phyloP scores from a whole-genome alignment of 2,329 filamentous ascomycete species.

The Rhinocladiella mackenziei region DNA sequence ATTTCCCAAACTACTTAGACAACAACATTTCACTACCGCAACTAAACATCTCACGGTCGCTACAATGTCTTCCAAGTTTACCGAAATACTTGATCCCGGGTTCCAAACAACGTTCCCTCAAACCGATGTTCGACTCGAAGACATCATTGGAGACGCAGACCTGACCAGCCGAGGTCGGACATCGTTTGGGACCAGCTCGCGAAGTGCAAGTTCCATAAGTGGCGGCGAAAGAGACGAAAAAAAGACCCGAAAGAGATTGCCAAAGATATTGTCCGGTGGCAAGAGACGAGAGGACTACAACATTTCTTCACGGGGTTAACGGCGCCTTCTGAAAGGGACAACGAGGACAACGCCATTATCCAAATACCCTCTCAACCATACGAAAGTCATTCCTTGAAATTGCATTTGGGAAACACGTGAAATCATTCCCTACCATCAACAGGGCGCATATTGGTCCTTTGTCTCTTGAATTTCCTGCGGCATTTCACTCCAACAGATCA shows the following conservation, averaged over 20 bases:
- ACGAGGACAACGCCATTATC: neutral
- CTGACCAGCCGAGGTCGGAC: conserved; percentile 28
- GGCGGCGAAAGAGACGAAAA: conserved; percentile 11
- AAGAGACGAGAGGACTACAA: too few species aligned
- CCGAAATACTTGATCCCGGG: conserved; percentile 42
- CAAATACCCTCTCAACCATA: too few species aligned
- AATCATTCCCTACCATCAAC: neutral
- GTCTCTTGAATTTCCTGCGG: too few species aligned
- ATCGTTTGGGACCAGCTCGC: conserved; percentile 36
- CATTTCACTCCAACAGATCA: too few species aligned
- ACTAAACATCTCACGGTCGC: conserved; percentile 23
- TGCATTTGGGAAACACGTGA: too few species aligned
- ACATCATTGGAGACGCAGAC: conserved; percentile 41
- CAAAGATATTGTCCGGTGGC: conserved; percentile 17
- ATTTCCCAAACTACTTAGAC: neutral
- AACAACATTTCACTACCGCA: conserved; percentile 28
- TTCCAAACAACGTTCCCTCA: conserved; percentile 36
- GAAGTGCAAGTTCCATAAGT: conserved; percentile 33
- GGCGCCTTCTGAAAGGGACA: too few species aligned
- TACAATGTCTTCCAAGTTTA: conserved; percentile 41
- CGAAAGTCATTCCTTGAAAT: too few species aligned
- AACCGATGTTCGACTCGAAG: conserved; percentile 42
- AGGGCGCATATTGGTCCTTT: too few species aligned
- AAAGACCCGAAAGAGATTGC: conserved; percentile 23
- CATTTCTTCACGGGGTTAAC: too few species aligned